A percentile compares a stretch with the other conserved stretches of the same genome.
phyloP scores from a whole-genome alignment of 2,329 filamentous ascomycete species.

The Neopestalotiopsis sp. region DNA sequence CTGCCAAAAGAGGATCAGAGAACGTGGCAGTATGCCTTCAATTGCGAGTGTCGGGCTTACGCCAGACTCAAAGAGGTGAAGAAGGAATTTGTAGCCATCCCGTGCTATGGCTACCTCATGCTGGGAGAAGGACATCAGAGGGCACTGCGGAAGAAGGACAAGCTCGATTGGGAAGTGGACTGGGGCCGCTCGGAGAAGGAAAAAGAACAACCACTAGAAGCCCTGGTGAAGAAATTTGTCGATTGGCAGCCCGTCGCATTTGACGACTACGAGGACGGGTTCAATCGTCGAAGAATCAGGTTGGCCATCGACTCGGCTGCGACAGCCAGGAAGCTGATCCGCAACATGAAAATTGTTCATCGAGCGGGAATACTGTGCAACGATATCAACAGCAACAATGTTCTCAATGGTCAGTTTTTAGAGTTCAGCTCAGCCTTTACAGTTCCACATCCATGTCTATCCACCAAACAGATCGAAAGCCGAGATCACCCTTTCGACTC shows the following conservation, averaged over 20 bases:
- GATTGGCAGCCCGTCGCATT: neutral
- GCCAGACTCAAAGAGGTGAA: conserved; percentile 12
- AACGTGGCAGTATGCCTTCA: conserved; percentile 14
- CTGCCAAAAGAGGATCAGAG: conserved; percentile 8
- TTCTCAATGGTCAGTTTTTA: conserved; percentile 6
- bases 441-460: conserved; percentile 15
- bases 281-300: neutral
- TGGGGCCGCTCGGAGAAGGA: conserved; percentile 9
- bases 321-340: neutral
- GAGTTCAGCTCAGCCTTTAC: conserved; percentile 21
- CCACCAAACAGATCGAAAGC: neutral
- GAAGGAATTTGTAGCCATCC: conserved; percentile 9
- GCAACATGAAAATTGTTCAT: neutral
- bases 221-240: neutral
- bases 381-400: conserved; percentile 4
- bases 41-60: conserved; percentile 16
- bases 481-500: neutral
- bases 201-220: neutral
- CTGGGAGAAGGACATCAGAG: neutral
- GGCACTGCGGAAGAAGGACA: conserved; percentile 7
- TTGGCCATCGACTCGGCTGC: neutral
- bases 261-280: neutral
- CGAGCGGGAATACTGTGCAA: neutral
- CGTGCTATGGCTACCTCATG: conserved; percentile 11
- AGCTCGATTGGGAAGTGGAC: conserved; percentile 6